Percentiles rank a stretch among this genome's conserved stretches.
phyloP scores from a whole-genome alignment of 2,329 filamentous ascomycete species.

The Blumeriella jaapii region DNA sequence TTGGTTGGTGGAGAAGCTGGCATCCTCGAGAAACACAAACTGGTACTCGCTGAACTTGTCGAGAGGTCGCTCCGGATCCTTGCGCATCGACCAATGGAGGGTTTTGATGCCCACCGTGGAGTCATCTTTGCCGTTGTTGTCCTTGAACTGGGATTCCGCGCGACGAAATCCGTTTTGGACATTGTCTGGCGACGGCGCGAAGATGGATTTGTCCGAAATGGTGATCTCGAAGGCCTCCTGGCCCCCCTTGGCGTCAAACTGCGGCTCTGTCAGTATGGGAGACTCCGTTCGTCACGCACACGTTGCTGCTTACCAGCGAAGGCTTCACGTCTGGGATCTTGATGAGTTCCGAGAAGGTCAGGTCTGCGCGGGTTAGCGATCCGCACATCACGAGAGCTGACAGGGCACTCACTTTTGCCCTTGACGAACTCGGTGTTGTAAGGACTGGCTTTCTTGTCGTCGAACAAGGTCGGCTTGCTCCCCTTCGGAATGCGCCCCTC shows the following conservation, averaged over 20 bases:
- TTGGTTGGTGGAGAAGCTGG: conserved; percentile 38
- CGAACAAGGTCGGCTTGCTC: conserved; percentile 32
- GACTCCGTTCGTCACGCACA: too few species aligned
- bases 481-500: conserved; percentile 35
- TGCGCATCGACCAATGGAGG: conserved; percentile 47
- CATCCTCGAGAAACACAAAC: conserved; percentile 39
- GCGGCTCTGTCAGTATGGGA: neutral
- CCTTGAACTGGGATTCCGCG: conserved; percentile 41
- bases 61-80: conserved; percentile 37
- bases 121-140: conserved; percentile 39
- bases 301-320: too few species aligned
- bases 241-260: conserved; percentile 14
- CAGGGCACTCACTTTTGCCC: conserved; percentile 30
- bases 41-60: conserved; percentile 52
- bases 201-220: conserved; percentile 42
- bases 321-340: conserved; percentile 34
- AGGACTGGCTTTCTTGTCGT: conserved; percentile 30
- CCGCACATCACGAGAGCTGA: neutral
- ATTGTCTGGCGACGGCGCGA: conserved; percentile 36
- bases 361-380: conserved; percentile 23
- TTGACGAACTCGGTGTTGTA: conserved; percentile 43
- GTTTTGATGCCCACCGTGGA: conserved; percentile 45
- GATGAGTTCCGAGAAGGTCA: conserved; percentile 40
- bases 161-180: conserved; percentile 49
- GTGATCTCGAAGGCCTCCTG: conserved; percentile 14